Conservation (phyloP, 176 grass and related monocot genomes). For the Phoenix roebelenii region DNA sequence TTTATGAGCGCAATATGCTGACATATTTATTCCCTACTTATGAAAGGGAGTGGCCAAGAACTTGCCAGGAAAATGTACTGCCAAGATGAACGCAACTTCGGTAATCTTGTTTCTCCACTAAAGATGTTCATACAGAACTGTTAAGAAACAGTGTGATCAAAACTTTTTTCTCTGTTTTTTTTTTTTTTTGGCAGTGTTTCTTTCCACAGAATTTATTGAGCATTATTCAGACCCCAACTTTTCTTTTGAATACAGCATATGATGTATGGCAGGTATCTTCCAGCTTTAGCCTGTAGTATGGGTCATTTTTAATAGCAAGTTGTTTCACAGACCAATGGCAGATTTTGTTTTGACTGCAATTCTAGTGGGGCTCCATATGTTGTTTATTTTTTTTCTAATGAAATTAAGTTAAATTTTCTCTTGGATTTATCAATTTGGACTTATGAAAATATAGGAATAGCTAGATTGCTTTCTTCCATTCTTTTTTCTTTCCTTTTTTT, state of each 20-base stretch:
- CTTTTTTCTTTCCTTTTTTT: neutral
- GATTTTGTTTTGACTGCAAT: too few species aligned
- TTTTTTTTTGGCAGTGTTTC: conserved; percentile 58
- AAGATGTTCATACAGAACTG: neutral
- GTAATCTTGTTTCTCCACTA: conserved; percentile 13
- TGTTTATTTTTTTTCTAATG: neutral
- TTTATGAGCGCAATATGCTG: too few species aligned
- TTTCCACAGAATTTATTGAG: conserved; percentile 70
- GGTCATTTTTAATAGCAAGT: conserved; percentile 53
- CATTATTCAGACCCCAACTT: conserved; percentile 56
- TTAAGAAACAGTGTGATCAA: too few species aligned
- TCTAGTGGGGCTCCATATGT: too few species aligned
- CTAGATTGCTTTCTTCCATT: too few species aligned
- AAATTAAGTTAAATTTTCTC: neutral
- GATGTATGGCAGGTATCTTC: conserved; percentile 11
- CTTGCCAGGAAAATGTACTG: conserved; percentile 52
- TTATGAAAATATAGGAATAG: too few species aligned
- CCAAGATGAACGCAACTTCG: conserved; percentile 48
- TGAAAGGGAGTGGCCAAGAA: conserved; percentile 30
- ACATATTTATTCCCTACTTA: too few species aligned
- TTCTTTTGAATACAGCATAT: conserved; percentile 80
- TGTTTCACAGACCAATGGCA: neutral
- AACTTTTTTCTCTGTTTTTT: neutral
- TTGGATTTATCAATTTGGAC: too few species aligned
- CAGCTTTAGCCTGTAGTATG: neutral